Evolutionary conservation across 345 rosid species (phyloP), one percentile per base, ranked within the genome.

Genomic region (Populus alba): DNA sequence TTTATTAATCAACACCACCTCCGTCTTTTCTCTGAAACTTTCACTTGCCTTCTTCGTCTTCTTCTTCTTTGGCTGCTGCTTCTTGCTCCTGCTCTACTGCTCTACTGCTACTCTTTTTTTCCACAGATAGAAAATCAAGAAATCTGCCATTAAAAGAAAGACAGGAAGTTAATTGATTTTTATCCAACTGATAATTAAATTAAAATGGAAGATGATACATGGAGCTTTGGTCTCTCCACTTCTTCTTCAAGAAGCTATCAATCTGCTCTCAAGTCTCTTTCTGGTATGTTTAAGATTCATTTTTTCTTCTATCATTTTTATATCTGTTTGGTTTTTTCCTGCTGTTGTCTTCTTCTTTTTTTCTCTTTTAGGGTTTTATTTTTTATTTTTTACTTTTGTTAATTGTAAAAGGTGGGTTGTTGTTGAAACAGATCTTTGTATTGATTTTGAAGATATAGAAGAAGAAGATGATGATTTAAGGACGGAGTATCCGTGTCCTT

Each of bases 401-500:
- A 23, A 59, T 63, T 18, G 7, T 74, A 11, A 74, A 11, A 41
- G 6, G 67, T 73, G 69, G 33, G 49, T 22, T 79, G 65, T 63
- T 73, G 13, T 74, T 67, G 72, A 15, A 75, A 33, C 86, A 77
- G 89, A 87, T 81, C 38, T 80, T 68, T 84, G 72, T 29, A 16
- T 63, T 35, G 79, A 73, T 73, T 71, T 75, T 55, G 80, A 75
- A 25, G 80, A 76, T 68, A 39, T 77, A 15, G 81, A 74, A 18
- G 68, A 71, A 25, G 75, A 70, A 22, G 78, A 81, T 13, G 83
- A 76, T 66, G 75, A 81, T 69, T 45, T 81, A 38, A 35, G 53
- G 81, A 78, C 75, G 33, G 84, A 81, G 74, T 81, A 77, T 66
- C 81, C 81, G 4, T 81, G 84, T 55, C 84, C 84, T 8, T 77